Evolutionary conservation across 345 rosid species (phyloP), one percentile per base, ranked within the genome.

Genomic region (Boechera stricta): DNA sequence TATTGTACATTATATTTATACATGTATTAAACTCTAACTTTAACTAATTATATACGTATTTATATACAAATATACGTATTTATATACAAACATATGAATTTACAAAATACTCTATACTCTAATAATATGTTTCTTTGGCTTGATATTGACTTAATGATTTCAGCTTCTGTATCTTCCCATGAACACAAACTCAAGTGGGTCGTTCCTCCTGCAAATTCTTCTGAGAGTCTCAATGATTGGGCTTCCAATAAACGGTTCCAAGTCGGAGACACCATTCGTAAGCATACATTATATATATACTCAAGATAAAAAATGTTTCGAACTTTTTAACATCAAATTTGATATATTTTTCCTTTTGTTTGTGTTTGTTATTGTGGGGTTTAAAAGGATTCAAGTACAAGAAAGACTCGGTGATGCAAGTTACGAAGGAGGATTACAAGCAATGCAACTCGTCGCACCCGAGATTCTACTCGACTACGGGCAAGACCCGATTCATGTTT

Each of bases 341-440:
- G 81, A 29, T 31, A 3, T n/a, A 24, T 21, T 3, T 3, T 12
- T 15, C 3, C 38, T 1, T 47, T 18, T 53, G 10, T 21, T 35
- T 10, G 36, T 38, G 7, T 21, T 51, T 4, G 28, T 5, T 33
- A 33, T 6, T 35, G 45, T 41, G 35, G n/a, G 35, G 2, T 38
- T 56, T 51, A 1, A 18, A 42, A 71, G 75, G 41, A 33, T 71
- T 71, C 78, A 72, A 52, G 77, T 84, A 88, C 66, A 54, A 79
- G 55, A 85, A 87, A 52, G 90, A 85, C 60, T 88, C 90, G 18
- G 86, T 88, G 32, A 81, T 86, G 81, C 82, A 64, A 74, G 90
- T 88, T 47, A 75, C 49, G 11, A 80, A 70, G 18, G 83, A 76
- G 12, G 90, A 82, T 45, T 88, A 86, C 85, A 78, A 72, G 48